phyloP scores from a whole-genome alignment of 2,329 filamentous ascomycete genomes.

The Aureobasidium sp. region DNA sequence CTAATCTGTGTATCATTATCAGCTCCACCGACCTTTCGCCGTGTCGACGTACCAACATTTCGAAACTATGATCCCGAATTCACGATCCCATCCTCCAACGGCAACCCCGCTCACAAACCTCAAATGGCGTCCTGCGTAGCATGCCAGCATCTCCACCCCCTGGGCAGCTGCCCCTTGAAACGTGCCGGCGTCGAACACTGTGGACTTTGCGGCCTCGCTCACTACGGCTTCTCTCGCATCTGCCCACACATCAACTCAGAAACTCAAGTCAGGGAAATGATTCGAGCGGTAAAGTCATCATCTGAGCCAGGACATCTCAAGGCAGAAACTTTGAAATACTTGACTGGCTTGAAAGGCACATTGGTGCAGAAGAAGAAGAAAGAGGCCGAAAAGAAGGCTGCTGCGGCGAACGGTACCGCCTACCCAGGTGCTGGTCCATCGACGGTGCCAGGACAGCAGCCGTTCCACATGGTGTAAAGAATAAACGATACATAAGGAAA shows the following conservation, averaged over 20 bases:
- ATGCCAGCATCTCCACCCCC: slow-evolving; percentile 45
- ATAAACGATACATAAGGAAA: background rate
- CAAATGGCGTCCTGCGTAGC: slow-evolving; percentile 38
- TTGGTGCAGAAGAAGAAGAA: slow-evolving; percentile 45
- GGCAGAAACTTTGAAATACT: slow-evolving; percentile 46
- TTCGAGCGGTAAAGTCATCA: slow-evolving; percentile 52
- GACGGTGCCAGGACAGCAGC: background rate
- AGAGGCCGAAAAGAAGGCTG: slow-evolving; percentile 6
- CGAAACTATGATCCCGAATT: slow-evolving; percentile 11
- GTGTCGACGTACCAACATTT: slow-evolving; percentile 13
- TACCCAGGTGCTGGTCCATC: background rate
- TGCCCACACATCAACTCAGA: slow-evolving; percentile 58
- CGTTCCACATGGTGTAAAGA: background rate
- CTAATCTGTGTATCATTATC: slow-evolving; percentile 1
- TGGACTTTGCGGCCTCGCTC: slow-evolving; percentile 55
- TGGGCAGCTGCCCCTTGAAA: slow-evolving; percentile 55
- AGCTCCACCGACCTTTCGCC: slow-evolving; percentile 15
- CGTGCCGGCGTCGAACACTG: slow-evolving; percentile 52
- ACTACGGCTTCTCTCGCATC: slow-evolving; percentile 46
- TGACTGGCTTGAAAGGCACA: slow-evolving; percentile 48
- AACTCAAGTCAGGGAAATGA: slow-evolving; percentile 53
- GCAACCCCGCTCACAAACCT: background rate
- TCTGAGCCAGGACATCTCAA: slow-evolving; percentile 47
- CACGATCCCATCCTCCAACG: slow-evolving; percentile 7
- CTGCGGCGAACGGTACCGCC: background rate